phyloP scores from a whole-genome alignment of 345 rosid genomes.

The Gossypium stocksii region DNA sequence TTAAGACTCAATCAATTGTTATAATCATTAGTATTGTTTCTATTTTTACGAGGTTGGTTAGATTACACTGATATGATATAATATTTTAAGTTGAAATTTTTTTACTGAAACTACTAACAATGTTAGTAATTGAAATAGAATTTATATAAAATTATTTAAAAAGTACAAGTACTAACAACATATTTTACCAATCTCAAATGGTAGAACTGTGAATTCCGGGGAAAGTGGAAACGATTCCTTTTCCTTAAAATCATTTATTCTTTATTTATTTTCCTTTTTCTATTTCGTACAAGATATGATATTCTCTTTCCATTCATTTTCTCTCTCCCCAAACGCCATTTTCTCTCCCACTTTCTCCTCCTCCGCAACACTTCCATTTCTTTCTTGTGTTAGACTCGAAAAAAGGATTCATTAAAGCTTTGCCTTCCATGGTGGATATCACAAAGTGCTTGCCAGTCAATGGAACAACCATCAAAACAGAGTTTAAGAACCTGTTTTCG shows the following conservation, averaged over 20 bases:
- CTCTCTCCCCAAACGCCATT: constrained; percentile 1
- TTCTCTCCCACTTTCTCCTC: not conserved
- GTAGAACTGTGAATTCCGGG: not conserved
- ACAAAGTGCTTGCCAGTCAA: constrained; percentile 37
- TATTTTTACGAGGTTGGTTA: too few relatives aligned
- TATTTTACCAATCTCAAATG: too few relatives aligned
- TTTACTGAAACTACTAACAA: too few relatives aligned
- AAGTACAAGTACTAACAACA: too few relatives aligned
- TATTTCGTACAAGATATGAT: not conserved
- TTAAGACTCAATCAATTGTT: too few relatives aligned
- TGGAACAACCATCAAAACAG: constrained; percentile 33
- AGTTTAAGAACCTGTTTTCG: constrained; percentile 41
- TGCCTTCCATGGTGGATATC: constrained; percentile 50
- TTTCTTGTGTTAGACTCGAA: not conserved
- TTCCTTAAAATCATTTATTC: not conserved
- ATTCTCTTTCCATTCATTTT: constrained; percentile 2
- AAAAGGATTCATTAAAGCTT: not conserved
- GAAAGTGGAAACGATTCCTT: not conserved
- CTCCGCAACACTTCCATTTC: not conserved
- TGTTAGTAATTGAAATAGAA: too few relatives aligned
- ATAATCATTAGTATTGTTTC: too few relatives aligned
- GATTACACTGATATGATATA: too few relatives aligned
- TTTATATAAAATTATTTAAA: too few relatives aligned
- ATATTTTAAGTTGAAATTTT: too few relatives aligned
- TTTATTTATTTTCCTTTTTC: not conserved